Evolutionary conservation across 1,139 yeast species (phyloP).

Genomic region (Magnusiomyces tetraspermus): DNA sequence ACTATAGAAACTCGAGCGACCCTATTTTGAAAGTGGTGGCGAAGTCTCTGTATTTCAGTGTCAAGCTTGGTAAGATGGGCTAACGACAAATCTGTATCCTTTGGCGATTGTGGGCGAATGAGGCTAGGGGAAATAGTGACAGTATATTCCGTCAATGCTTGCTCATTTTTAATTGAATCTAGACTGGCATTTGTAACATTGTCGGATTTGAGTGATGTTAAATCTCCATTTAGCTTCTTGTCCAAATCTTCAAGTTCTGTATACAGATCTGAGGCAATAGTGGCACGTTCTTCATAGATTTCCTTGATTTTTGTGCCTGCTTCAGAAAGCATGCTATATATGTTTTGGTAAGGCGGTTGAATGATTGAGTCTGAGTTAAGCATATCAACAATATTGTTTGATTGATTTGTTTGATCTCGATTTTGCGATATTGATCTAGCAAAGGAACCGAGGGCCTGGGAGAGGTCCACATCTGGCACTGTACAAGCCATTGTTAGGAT

Average conservation of each 20-base stretch:
- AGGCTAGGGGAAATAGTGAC: constrained; percentile 5
- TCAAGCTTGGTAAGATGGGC: constrained; percentile 22
- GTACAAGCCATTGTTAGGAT: constrained; percentile 25
- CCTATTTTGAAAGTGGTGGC: constrained; percentile 23
- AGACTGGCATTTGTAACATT: background rate
- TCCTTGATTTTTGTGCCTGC: constrained; percentile 7
- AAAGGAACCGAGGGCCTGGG: constrained; percentile 12
- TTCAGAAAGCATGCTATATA: background rate
- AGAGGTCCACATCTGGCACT: constrained; percentile 24
- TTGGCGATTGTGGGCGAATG: constrained; percentile 10
- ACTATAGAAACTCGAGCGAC: constrained; percentile 19
- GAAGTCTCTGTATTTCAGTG: constrained; percentile 24
- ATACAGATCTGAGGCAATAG: constrained; percentile 7
- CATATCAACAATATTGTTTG: background rate
- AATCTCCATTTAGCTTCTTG: constrained; percentile 8
- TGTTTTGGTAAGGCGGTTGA: constrained; percentile 7
- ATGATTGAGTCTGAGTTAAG: constrained; percentile 3
- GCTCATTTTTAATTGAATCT: background rate
- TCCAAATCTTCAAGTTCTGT: constrained; percentile 9
- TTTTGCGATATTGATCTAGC: background rate
- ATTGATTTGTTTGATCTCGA: background rate
- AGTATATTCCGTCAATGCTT: background rate
- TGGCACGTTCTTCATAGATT: constrained; percentile 10
- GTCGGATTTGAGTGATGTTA: background rate
- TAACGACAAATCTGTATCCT: constrained; percentile 19